Conservation (phyloP, 805 yeast species). For the Zygosaccharomyces pseudorouxii region DNA sequence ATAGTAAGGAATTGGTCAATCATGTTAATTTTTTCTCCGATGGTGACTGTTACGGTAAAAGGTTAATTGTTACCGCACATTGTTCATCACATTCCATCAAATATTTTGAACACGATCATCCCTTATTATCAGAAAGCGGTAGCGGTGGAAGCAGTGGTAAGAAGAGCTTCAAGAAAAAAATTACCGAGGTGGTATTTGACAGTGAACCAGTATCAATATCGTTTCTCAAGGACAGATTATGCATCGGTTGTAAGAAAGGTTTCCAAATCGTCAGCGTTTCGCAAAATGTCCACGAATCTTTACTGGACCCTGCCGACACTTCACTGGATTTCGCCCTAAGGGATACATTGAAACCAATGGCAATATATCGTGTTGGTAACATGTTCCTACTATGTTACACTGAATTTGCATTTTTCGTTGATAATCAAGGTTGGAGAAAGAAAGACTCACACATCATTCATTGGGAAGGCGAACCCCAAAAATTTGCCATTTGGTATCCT, state of each 20-base stretch:
- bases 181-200: constrained; percentile 71
- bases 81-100: constrained; percentile 76
- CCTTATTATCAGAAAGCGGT: constrained; percentile 38
- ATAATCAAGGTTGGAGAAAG: constrained; percentile 94
- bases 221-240: constrained; percentile 78
- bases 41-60: constrained; percentile 86
- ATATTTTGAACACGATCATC: constrained; percentile 86
- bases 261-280: constrained; percentile 89
- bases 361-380: constrained; percentile 83
- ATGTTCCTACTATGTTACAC: constrained; percentile 86
- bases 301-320: constrained; percentile 97
- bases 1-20: constrained; percentile 74
- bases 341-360: constrained; percentile 80
- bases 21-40: constrained; percentile 88
- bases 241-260: constrained; percentile 95
- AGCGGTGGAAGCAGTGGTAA: constrained; percentile 48
- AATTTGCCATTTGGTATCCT: constrained; percentile 91
- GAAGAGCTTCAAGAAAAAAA: constrained; percentile 63
- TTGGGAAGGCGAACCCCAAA: constrained; percentile 96
- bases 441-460: constrained; percentile 88
- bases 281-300: constrained; percentile 78
- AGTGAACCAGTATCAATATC: constrained; percentile 92
- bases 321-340: constrained; percentile 79
- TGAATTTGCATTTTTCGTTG: constrained; percentile 91
- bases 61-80: constrained; percentile 83